Evolutionary conservation across 352 stramenopile genomes (phyloP), one percentile per base, ranked within the genome.

Genomic region (Phytophthora aleatoria): DNA sequence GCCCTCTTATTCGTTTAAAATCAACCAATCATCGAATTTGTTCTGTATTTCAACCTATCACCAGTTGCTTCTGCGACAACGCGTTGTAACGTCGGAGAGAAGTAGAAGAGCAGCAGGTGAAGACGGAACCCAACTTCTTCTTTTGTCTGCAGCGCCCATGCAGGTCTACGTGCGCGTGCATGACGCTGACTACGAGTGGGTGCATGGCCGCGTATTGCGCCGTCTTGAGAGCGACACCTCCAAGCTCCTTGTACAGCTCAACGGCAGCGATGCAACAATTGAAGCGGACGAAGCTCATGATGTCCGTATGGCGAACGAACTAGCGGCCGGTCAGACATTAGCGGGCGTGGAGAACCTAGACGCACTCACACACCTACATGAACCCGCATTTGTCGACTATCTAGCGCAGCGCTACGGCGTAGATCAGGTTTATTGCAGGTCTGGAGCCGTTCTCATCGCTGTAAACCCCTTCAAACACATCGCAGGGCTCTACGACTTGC

Each of bases 401-500:
- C 69, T 95, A 50, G 73, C 84, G 35, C 74, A 91, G 60, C 87
- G 87, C 0, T 95, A 91, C 42, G 57, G 64, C 16, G 69, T 87
- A 12, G 80, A 93, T 57, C 68, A 92, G 33, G 81, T 95, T 20
- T 95, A 95, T 60, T 91, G 82, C 61, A 73, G 79, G 39, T 90
- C 85, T 3, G 83, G 83, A 20, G 76, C 77, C 1, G 74, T 95
- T 47, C 71, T 93, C 3, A 89, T 95, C 35, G 85, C 86, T 12
- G 81, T 93, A 47, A 95, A 95, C 57, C 86, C 86, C 15, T 93
- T 94, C 55, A 87, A 91, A 45, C 71, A 85, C 31, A 83, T 93
- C n/a, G 8, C 44, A 7, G 80, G 74, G 2, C 77, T 92, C n/a
- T 94, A 92, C 51, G 71, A 89, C 53, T 67, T 87, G 58, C 12